These are phyloP conservation scores for Phylloporus rhodoxanthus DNA, from an alignment of 768 basidiomycete genomes.

Conservation along the genomic window DNA sequence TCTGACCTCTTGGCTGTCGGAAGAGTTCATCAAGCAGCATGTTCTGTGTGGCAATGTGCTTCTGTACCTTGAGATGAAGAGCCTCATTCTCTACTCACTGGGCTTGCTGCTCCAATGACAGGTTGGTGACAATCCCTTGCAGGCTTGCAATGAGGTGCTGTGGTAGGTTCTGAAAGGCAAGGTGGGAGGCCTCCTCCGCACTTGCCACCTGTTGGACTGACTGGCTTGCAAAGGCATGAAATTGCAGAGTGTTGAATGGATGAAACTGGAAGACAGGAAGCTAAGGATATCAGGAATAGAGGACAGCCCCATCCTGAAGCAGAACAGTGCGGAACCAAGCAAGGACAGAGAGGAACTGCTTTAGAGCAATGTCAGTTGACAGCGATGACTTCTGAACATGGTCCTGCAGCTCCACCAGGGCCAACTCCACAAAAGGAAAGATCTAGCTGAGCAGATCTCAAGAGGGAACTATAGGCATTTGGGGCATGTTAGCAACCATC, in stretches of 20 bases:
- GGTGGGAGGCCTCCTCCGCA: conserved; percentile 10
- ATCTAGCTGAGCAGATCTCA: conserved; percentile 6
- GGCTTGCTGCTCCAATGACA: background rate
- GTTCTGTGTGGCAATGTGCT: background rate
- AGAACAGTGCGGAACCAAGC: conserved; percentile 24
- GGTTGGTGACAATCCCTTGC: conserved; percentile 5
- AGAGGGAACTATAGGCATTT: background rate
- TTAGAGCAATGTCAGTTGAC: conserved; percentile 17
- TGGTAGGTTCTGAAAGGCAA: conserved; percentile 23
- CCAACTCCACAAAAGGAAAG: conserved; percentile 6
- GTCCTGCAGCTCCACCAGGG: background rate
- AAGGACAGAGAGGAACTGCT: conserved; percentile 25
- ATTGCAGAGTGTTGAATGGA: conserved; percentile 23
- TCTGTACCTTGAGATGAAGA: background rate
- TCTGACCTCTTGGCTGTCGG: background rate
- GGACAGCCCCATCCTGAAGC: conserved; percentile 33
- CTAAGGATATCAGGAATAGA: conserved; percentile 19
- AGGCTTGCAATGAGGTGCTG: conserved; percentile 16
- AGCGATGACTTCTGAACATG: background rate
- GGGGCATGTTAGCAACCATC: background rate
- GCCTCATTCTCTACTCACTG: background rate
- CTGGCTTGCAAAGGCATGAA: conserved; percentile 16
- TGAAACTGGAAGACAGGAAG: conserved; percentile 23
- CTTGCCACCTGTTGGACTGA: conserved; percentile 8
- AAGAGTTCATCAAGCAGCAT: background rate